phyloP scores from a whole-genome alignment of 306 rosid genomes.

The Lotus japonicus region DNA sequence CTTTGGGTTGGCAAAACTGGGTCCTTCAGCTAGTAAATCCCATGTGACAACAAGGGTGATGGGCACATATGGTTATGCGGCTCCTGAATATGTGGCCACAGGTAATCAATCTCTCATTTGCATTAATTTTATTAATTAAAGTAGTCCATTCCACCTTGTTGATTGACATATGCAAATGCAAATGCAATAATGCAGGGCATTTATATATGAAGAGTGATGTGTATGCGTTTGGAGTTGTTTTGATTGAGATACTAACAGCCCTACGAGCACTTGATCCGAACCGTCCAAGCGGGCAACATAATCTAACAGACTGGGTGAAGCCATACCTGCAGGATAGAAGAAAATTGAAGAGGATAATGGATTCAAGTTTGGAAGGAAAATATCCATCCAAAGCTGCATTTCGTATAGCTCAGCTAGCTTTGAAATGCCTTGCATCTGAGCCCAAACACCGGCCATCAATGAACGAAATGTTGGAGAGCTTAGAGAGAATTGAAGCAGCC shows the following conservation, averaged over 20 bases:
- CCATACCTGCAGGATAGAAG: slow-evolving; percentile 64
- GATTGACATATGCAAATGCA: too few relatives aligned
- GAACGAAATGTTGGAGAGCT: slow-evolving; percentile 65
- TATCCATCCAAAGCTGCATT: slow-evolving; percentile 83
- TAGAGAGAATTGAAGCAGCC: slow-evolving; percentile 56
- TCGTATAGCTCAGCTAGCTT: slow-evolving; percentile 64
- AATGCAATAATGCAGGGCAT: slow-evolving; percentile 53
- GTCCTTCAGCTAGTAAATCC: slow-evolving; percentile 94
- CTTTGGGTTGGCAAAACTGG: slow-evolving; percentile 94
- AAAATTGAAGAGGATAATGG: slow-evolving; percentile 71
- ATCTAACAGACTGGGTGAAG: slow-evolving; percentile 71
- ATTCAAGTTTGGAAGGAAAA: slow-evolving; percentile 51
- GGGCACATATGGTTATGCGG: slow-evolving; percentile 98
- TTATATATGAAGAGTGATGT: slow-evolving; percentile 86
- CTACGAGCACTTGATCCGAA: slow-evolving; percentile 60
- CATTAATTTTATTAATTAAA: too few relatives aligned
- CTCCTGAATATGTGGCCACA: slow-evolving; percentile 91
- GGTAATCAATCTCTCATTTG: too few relatives aligned
- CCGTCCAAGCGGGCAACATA: slow-evolving; percentile 67
- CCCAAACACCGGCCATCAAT: slow-evolving; percentile 80
- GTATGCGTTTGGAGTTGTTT: slow-evolving; percentile 88
- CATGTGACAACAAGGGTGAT: slow-evolving; percentile 90
- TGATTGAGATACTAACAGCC: slow-evolving; percentile 78
- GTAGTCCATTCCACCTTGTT: too few relatives aligned
- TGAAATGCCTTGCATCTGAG: slow-evolving; percentile 69